phyloP scores from a whole-genome alignment of 2,329 filamentous ascomycete genomes.

The Penicillium hordei region DNA sequence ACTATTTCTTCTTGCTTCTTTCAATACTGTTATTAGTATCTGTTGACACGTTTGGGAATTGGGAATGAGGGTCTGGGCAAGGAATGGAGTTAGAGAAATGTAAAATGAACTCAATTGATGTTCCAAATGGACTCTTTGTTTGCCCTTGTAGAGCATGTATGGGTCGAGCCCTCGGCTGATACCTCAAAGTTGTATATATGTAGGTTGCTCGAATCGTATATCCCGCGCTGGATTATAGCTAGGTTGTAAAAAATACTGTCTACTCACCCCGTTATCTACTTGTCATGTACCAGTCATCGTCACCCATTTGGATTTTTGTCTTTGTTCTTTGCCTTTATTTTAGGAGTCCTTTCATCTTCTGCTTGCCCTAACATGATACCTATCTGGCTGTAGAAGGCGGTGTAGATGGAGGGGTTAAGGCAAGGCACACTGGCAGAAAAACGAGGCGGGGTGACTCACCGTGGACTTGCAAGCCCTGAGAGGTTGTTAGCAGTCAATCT shows the following conservation, averaged over 20 bases:
- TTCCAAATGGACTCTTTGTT: neutral
- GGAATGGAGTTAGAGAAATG: constrained; percentile 11
- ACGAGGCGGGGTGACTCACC: constrained; percentile 28
- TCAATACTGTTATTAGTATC: constrained; percentile 4
- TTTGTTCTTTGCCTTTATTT: neutral
- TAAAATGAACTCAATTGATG: constrained; percentile 11
- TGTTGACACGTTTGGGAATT: constrained; percentile 1
- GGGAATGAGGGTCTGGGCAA: constrained; percentile 1
- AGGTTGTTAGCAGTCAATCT: constrained; percentile 26
- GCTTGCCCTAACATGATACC: neutral
- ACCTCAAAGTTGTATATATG: neutral
- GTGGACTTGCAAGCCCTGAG: neutral
- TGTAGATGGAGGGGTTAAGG: constrained; percentile 14
- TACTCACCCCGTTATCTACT: too few species aligned
- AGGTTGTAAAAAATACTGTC: too few species aligned
- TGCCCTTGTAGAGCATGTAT: neutral
- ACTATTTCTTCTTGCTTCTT: constrained; percentile 1
- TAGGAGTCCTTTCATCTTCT: neutral
- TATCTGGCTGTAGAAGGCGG: constrained; percentile 13
- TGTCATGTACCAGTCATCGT: neutral
- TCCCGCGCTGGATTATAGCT: neutral
- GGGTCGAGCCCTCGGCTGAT: neutral
- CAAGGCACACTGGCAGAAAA: constrained; percentile 23
- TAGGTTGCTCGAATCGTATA: neutral
- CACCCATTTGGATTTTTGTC: too few species aligned